Percentiles rank a stretch among this genome's conserved stretches.
Conservation (phyloP, 345 rosid species). For the Nasturtium officinale region DNA sequence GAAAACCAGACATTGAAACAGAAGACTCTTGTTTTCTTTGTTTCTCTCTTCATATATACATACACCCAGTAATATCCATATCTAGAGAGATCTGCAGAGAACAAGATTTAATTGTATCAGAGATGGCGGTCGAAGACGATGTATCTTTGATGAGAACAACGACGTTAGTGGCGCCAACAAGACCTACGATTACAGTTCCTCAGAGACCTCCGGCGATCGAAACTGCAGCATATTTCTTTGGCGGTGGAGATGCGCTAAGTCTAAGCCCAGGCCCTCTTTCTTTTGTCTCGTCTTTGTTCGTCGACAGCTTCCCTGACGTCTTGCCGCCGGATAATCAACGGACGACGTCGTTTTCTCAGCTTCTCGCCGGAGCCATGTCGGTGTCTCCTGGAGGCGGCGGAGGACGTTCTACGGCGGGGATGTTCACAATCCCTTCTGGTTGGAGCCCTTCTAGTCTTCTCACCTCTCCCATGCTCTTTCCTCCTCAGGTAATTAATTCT, state of each 20-base stretch:
- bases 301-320: conserved; percentile 55
- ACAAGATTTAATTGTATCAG: not conserved
- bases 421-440: conserved; percentile 73
- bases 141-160: conserved; percentile 39
- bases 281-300: conserved; percentile 78
- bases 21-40: conserved; percentile 43
- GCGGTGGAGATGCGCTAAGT: conserved; percentile 56
- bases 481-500: conserved; percentile 63
- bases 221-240: conserved; percentile 52
- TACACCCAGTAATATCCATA: conserved; percentile 7
- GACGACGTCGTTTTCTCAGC: conserved; percentile 76
- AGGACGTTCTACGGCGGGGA: conserved; percentile 44
- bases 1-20: conserved; percentile 31
- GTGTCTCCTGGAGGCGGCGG: conserved; percentile 60
- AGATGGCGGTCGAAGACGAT: conserved; percentile 51
- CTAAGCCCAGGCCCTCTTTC: conserved; percentile 93
- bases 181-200: conserved; percentile 78
- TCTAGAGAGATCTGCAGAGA: conserved; percentile 17
- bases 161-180: conserved; percentile 45
- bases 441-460: conserved; percentile 93
- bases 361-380: conserved; percentile 87
- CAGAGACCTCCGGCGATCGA: conserved; percentile 60
- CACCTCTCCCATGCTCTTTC: conserved; percentile 69
- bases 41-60: conserved; percentile 5
- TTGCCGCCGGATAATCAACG: conserved; percentile 46